Base-by-base conservation (phyloP, 129 eudicot genomes). In the Chrysanthemum seticuspe region DNA sequence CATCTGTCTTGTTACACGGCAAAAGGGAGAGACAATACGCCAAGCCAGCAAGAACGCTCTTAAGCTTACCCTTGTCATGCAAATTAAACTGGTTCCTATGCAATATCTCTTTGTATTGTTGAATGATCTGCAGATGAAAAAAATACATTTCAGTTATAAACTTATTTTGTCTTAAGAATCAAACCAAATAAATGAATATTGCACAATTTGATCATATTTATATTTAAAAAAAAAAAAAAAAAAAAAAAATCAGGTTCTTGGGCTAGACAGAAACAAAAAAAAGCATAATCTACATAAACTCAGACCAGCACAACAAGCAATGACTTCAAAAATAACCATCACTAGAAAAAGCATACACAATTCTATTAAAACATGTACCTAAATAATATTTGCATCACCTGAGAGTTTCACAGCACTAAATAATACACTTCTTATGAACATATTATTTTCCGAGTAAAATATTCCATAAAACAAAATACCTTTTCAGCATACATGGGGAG, bases 401-500 rank as follows among this genome's bases (percentile, higher is more conserved):
- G 31, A 5, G 45, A 36, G 6, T 6, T 25, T 50, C n/a, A 27
- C 23, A 48, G 47, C 16, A 50, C 68, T 8, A 60, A 49, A 16
- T 31, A 47, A 34, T n/a, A 31, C 10, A 67, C 16, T 18, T 48
- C 36, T 72, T 19, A 25, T 48, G 65, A 3, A 56, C 58, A 72
- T 3, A 14, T 44, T 57, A 7, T 71, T 61, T 60, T 62, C 55
- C 29, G 47, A 19, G 50, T 23, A 21, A 13, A 40, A 10, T 52
- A 52, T 52, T 13, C 14, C 27, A 36, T 63, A 14, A 66, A 51
- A 36, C 13, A 72, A 47, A 48, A 21, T 84, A 94, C 99, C 97
- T 94, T 94, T 68, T 94, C 96, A 57, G 96, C 84, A 78, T 94
- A 88, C 78, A 84, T 67, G 80, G 89, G 75, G 83, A 90, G n/a